These are phyloP conservation scores for Tuber brumale DNA, from an alignment of 495 filamentous ascomycete species.

Conservation along the genomic window DNA sequence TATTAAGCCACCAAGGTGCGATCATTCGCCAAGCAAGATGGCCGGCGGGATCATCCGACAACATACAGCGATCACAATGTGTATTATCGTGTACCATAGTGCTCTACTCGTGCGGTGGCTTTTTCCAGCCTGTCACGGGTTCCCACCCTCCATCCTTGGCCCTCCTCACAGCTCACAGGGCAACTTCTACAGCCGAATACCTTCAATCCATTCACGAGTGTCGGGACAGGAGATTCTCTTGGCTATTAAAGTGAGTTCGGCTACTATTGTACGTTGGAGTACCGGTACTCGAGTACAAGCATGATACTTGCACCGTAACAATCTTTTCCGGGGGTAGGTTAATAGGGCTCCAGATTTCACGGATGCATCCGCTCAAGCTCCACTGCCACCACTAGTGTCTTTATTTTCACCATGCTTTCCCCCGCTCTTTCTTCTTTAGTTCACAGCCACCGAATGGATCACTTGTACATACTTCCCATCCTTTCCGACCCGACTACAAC, in stretches of 20 bases:
- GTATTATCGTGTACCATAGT: slow-evolving; percentile 10
- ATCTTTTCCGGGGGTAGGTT: neutral
- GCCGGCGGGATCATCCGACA: slow-evolving; percentile 21
- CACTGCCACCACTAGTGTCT: neutral
- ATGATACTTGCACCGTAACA: neutral
- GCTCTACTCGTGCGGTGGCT: neutral
- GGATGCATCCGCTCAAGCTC: neutral
- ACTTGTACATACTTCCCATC: neutral
- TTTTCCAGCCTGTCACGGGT: slow-evolving; percentile 16
- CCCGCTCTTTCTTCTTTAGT: neutral
- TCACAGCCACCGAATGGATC: neutral
- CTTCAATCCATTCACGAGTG: neutral
- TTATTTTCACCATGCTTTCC: neutral
- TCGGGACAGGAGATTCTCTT: neutral
- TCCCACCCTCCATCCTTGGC: neutral
- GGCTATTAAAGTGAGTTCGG: neutral
- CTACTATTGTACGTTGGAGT: neutral
- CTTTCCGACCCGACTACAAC: neutral
- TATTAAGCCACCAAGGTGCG: slow-evolving; percentile 22
- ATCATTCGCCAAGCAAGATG: slow-evolving; percentile 22
- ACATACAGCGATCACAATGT: neutral
- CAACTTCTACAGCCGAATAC: neutral
- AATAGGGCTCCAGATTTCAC: neutral
- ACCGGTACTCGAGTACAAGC: neutral
- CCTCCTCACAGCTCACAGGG: slow-evolving; percentile 4